Evolutionary conservation across 2,329 filamentous ascomycete genomes (phyloP).

Genomic region (Paecilomyces dactylethromorphus): DNA sequence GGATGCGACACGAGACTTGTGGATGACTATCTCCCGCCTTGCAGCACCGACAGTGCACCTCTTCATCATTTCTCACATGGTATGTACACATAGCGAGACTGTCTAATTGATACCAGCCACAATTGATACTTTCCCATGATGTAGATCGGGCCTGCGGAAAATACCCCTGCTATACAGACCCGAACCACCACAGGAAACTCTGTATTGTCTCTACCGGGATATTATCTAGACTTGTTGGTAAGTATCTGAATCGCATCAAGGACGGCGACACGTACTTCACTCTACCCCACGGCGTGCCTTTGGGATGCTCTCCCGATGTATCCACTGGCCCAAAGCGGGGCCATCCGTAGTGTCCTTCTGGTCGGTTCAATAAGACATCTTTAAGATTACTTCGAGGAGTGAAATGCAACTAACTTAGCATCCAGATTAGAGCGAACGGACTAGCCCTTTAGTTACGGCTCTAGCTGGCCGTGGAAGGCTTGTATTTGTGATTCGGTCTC

Average conservation of each 20-base stretch:
- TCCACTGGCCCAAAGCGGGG: neutral
- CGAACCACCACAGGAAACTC: neutral
- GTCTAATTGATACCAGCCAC: neutral
- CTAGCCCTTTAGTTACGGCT: neutral
- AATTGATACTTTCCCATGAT: neutral
- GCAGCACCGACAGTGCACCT: neutral
- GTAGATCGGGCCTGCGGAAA: neutral
- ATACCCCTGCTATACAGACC: neutral
- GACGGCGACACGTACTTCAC: neutral
- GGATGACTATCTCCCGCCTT: neutral
- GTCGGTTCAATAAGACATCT: neutral
- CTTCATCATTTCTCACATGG: neutral
- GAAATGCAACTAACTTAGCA: neutral
- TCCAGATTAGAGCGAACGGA: neutral
- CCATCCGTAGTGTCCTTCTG: neutral
- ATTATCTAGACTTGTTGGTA: neutral
- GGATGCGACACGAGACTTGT: neutral
- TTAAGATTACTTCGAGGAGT: neutral
- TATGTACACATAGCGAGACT: neutral
- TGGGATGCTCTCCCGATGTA: neutral
- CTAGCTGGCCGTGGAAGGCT: neutral
- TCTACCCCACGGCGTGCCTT: neutral
- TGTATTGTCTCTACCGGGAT: neutral
- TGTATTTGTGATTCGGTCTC: neutral
- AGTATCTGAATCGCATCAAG: neutral